phyloP scores from a whole-genome alignment of 495 filamentous ascomycete species.

The Aspergillus funiculosus region DNA sequence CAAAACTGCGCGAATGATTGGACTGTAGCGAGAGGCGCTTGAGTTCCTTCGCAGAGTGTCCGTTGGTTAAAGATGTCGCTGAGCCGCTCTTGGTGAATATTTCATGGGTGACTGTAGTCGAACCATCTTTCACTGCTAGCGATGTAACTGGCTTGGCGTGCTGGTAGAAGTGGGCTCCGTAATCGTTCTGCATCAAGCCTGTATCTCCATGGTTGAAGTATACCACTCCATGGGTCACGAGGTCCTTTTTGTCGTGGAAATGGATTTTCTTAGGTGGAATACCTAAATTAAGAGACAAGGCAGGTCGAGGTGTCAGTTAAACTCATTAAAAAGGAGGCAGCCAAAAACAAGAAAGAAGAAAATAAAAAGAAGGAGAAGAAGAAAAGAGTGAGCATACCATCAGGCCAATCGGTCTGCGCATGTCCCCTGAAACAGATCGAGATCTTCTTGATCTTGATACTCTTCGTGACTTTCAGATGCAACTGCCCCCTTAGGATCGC shows the following conservation, averaged over 20 bases:
- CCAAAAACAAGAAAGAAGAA: background rate
- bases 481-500: conserved; percentile 84
- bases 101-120: conserved; percentile 37
- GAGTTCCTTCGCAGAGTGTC: conserved; percentile 41
- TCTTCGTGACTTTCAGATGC: conserved; percentile 77
- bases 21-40: conserved; percentile 72
- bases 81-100: conserved; percentile 37
- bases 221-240: conserved; percentile 42
- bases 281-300: conserved; percentile 39
- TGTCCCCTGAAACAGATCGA: conserved; percentile 80
- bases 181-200: conserved; percentile 63
- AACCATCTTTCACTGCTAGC: conserved; percentile 44
- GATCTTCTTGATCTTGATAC: conserved; percentile 91
- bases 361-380: conserved; percentile 9
- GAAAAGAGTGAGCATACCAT: conserved; percentile 50
- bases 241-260: conserved; percentile 68
- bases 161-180: conserved; percentile 43
- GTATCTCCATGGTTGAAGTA: conserved; percentile 49
- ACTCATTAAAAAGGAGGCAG: conserved; percentile 8
- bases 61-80: conserved; percentile 27
- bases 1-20: conserved; percentile 76
- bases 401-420: conserved; percentile 92
- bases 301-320: conserved; percentile 10
- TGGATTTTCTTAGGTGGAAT: conserved; percentile 86
- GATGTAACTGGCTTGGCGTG: conserved; percentile 37